A percentile compares a stretch with the other conserved stretches of the same genome.
These are phyloP conservation scores for Thelonectria olida DNA, from an alignment of 2,329 filamentous ascomycete genomes.

Conservation along the genomic window DNA sequence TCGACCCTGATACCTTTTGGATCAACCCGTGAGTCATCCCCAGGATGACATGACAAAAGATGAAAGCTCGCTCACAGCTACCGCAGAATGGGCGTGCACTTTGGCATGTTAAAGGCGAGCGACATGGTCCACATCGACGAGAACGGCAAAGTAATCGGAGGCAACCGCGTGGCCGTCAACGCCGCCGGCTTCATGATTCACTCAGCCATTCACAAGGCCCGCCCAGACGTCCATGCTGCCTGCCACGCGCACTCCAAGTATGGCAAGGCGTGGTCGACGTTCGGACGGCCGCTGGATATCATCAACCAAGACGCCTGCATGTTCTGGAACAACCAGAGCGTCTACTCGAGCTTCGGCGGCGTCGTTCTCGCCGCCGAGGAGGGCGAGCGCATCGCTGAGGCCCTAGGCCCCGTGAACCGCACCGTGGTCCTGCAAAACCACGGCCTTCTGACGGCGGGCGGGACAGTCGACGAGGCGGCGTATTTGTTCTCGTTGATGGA, in stretches of 20 bases:
- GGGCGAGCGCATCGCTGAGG: conserved; percentile 64
- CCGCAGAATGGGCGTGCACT: conserved; percentile 61
- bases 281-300: conserved; percentile 67
- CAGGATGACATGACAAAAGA: neutral
- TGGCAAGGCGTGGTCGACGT: conserved; percentile 70
- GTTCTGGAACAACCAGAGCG: conserved; percentile 65
- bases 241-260: conserved; percentile 68
- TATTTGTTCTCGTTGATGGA: conserved; percentile 62
- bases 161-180: conserved; percentile 65
- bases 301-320: conserved; percentile 67
- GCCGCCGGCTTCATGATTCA: conserved; percentile 72
- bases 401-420: conserved; percentile 61
- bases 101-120: conserved; percentile 66
- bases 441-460: conserved; percentile 69
- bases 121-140: conserved; percentile 72
- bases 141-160: conserved; percentile 66
- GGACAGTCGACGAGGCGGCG: conserved; percentile 73
- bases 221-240: conserved; percentile 67
- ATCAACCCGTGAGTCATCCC: conserved; percentile 61
- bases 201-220: conserved; percentile 65
- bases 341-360: conserved; percentile 69
- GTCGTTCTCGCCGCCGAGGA: conserved; percentile 71
- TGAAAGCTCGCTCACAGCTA: neutral
- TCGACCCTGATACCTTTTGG: conserved; percentile 68
- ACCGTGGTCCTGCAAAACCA: conserved; percentile 71